Conservation (phyloP, 2,329 filamentous ascomycete genomes). For the Orbilia ellipsospora region DNA sequence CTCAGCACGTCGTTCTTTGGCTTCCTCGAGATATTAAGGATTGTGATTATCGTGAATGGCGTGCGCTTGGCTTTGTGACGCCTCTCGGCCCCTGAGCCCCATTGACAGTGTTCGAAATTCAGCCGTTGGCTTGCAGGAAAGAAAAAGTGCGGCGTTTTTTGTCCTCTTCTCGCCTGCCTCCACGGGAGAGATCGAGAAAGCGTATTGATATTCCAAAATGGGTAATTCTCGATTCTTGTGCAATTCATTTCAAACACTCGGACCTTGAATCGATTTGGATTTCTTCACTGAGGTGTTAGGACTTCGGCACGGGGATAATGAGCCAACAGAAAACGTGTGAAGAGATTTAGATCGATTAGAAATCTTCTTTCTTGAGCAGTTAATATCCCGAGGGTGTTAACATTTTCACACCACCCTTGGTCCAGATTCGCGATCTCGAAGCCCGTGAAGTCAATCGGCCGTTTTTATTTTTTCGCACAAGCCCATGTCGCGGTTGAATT, state of each 20-base stretch:
- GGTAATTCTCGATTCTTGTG: slow-evolving; percentile 30
- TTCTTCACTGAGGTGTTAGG: slow-evolving; percentile 20
- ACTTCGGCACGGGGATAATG: slow-evolving; percentile 9
- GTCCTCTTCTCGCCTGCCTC: slow-evolving; percentile 14
- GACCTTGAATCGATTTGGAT: background rate
- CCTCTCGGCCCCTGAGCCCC: slow-evolving; percentile 20
- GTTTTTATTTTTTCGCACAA: too few relatives aligned
- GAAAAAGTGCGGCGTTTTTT: background rate
- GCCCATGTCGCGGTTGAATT: too few relatives aligned
- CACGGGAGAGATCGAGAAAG: slow-evolving; percentile 25
- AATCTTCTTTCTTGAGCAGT: too few relatives aligned
- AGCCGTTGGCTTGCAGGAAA: slow-evolving; percentile 40
- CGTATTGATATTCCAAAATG: slow-evolving; percentile 33
- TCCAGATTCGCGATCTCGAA: slow-evolving; percentile 45
- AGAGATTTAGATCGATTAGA: slow-evolving; percentile 28
- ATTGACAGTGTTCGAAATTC: slow-evolving; percentile 42
- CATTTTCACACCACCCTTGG: slow-evolving; percentile 5
- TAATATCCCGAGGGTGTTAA: too few relatives aligned
- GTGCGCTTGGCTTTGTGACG: slow-evolving; percentile 29
- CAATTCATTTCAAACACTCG: background rate
- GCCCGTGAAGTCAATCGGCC: background rate
- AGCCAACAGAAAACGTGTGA: slow-evolving; percentile 20
- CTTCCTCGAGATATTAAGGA: background rate
- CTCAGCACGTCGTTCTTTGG: background rate
- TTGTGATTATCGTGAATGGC: slow-evolving; percentile 24